Evolutionary conservation across 2,329 filamentous ascomycete genomes (phyloP), one percentile per base, ranked within the genome.

Genomic region (Cladorrhinum sp.): DNA sequence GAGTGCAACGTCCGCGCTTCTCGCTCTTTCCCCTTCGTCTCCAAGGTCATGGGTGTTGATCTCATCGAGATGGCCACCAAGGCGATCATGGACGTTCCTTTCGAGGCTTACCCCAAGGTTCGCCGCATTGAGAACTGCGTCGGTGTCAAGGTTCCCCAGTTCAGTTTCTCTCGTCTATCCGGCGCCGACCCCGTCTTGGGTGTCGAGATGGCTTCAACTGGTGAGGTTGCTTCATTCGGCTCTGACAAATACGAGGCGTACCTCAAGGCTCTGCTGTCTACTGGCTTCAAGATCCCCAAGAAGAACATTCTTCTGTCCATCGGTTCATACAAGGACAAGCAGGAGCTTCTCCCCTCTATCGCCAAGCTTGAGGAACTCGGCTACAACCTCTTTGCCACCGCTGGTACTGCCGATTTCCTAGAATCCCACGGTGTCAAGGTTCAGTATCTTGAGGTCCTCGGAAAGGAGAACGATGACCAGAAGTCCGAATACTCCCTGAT

Each of bases 151-250:
- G 95, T 98, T 33, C 95, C 95, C 1, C 95, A 99, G 75, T 99
- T 99, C 83, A 97, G 92, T 67, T 99, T 99, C 86, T 97, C 95
- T 24, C 90, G 95, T 73, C 85, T 99, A 16, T 96, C 94, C 36
- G 95, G 95, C 51, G 95, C 95, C 4, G 95, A 99, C 73, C 95
- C 95, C 16, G 93, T 99, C 50, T 84, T 97, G 63, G 95, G 95
- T 78, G 95, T 99, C 6, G 95, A 99, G 79, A 99, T 99, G 95
- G 95, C 95, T 18, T 98, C 95, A 3, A 99, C 95, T 62, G 95
- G 95, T 75, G 95, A 99, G 77, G 95, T 99, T 69, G 95, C 95
- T 68, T 97, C 90, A 73, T 99, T 99, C 71, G 95, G 95, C 73
- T 84, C 87, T 65, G 92, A 96, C 77, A 96, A 97, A 78, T 96